A percentile compares a stretch with the other conserved stretches of the same genome.
Conservation (phyloP, 176 grass and related monocot species). For the Luzula sylvatica region DNA sequence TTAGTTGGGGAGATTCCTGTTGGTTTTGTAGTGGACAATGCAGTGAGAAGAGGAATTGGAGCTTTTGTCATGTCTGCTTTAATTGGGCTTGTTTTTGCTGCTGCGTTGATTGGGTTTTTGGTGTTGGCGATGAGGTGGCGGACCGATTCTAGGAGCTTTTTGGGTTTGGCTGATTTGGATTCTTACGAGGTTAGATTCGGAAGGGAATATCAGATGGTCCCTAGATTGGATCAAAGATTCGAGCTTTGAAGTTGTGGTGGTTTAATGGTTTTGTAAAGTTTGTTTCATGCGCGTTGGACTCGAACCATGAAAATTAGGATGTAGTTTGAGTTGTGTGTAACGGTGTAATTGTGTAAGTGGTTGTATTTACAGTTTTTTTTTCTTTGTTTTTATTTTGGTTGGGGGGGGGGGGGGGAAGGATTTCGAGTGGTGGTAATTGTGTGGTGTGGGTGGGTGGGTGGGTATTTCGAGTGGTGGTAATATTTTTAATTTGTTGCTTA, state of each 20-base stretch:
- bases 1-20: constrained; percentile 42
- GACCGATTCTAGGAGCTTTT: constrained; percentile 30
- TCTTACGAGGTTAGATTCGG: background rate
- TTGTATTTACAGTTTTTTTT: too few relatives aligned
- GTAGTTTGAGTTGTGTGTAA: too few relatives aligned
- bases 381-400: too few relatives aligned
- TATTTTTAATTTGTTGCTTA: too few relatives aligned
- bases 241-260: constrained; percentile 10
- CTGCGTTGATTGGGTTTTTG: constrained; percentile 40
- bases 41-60: constrained; percentile 42
- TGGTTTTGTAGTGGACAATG: constrained; percentile 35
- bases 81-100: constrained; percentile 57
- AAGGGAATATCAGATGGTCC: constrained; percentile 21
- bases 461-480: too few relatives aligned
- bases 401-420: too few relatives aligned
- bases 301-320: background rate
- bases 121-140: constrained; percentile 51
- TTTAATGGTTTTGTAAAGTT: background rate
- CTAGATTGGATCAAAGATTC: constrained; percentile 11
- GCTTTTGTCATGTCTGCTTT: constrained; percentile 55
- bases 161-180: background rate
- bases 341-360: too few relatives aligned
- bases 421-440: too few relatives aligned
- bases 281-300: background rate
- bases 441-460: too few relatives aligned